phyloP scores from a whole-genome alignment of 2,329 filamentous ascomycete genomes.

The Cladosporium austrohemisphaericum region DNA sequence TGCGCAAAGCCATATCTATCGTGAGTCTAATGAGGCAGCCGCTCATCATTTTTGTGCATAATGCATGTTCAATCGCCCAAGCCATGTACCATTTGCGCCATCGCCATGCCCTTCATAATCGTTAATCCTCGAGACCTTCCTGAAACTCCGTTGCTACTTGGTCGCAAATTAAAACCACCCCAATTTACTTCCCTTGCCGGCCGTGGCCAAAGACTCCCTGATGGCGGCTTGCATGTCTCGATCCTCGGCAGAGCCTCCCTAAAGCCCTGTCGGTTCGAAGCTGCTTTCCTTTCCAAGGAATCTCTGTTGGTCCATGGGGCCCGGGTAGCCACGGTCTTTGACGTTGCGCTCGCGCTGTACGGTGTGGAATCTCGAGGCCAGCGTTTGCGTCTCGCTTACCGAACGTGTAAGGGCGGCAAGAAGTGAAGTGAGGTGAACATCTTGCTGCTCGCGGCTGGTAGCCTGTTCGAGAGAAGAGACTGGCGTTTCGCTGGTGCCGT shows the following conservation, averaged over 20 bases:
- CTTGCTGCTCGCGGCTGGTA: constrained; percentile 72
- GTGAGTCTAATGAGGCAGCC: no score
- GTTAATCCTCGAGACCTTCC: no score
- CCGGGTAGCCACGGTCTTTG: constrained; percentile 25
- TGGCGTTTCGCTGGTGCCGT: constrained; percentile 54
- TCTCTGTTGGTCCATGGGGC: no score
- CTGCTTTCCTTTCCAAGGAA: no score
- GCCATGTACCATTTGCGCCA: neutral
- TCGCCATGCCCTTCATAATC: constrained; percentile 1
- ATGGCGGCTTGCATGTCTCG: neutral
- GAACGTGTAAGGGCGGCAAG: constrained; percentile 72
- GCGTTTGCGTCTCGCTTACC: constrained; percentile 64
- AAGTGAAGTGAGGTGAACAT: constrained; percentile 74
- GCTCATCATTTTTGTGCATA: no score
- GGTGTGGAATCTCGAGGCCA: constrained; percentile 67
- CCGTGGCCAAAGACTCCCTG: neutral
- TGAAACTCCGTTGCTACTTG: no score
- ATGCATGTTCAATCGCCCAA: no score
- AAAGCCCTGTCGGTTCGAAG: constrained; percentile 1
- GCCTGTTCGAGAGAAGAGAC: constrained; percentile 23
- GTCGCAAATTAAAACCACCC: no score
- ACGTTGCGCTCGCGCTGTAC: constrained; percentile 40
- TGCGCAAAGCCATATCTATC: no score
- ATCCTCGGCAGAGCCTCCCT: neutral
- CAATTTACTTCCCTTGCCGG: no score